Evolutionary conservation across 306 rosid species (phyloP).

Genomic region (Cercis canadensis): DNA sequence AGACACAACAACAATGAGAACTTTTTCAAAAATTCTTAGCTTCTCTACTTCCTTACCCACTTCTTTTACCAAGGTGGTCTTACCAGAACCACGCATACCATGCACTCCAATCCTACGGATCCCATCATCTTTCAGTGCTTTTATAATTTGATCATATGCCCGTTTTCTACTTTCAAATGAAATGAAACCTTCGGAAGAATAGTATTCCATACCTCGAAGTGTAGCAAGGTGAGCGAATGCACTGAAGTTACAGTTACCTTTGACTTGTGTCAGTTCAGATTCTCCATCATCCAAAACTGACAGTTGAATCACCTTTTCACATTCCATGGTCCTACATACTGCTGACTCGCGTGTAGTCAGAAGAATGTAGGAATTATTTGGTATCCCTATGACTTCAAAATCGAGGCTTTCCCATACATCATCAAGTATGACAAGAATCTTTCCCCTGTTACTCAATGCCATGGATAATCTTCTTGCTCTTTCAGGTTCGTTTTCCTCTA

Average conservation of each 20-base stretch:
- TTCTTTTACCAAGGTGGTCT: too few relatives aligned
- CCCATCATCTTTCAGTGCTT: too few relatives aligned
- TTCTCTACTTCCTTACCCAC: background rate
- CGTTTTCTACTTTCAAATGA: too few relatives aligned
- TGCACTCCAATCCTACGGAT: too few relatives aligned
- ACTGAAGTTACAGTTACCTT: too few relatives aligned
- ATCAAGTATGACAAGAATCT: slow-evolving; percentile 35
- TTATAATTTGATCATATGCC: too few relatives aligned
- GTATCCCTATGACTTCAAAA: slow-evolving; percentile 31
- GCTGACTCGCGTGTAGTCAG: background rate
- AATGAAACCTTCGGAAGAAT: too few relatives aligned
- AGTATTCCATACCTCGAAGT: too few relatives aligned
- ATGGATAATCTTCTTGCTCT: background rate
- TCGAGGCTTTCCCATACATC: slow-evolving; percentile 28
- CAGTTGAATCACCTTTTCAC: background rate
- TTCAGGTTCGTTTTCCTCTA: background rate
- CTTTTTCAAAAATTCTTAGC: slow-evolving; percentile 7
- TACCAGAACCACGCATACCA: too few relatives aligned
- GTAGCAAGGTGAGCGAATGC: too few relatives aligned
- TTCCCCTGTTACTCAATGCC: background rate
- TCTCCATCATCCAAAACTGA: background rate
- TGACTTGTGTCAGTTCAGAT: too few relatives aligned
- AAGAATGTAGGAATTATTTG: slow-evolving; percentile 18
- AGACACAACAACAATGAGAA: slow-evolving; percentile 19
- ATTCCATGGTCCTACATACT: slow-evolving; percentile 7